Evolutionary conservation across 352 stramenopile genomes (phyloP), one percentile per base, ranked within the genome.

Genomic region (Globisporangium rhizosaccharum): DNA sequence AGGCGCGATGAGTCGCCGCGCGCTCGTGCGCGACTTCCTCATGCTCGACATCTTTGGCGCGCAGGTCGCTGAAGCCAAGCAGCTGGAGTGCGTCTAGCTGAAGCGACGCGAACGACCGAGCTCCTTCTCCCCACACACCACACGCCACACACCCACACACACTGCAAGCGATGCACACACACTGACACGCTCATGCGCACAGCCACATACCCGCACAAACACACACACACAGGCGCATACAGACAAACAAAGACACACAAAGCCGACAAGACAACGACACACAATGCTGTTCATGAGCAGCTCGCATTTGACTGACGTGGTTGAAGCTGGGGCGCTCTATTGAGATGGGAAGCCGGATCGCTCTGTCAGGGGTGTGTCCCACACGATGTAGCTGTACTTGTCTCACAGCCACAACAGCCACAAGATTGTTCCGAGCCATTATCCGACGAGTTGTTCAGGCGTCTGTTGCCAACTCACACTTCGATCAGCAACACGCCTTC

Each of bases 41-140:
- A 77, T 89, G 76, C 76, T 93, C 47, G 83, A 93, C 59, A 75
- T 91, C 37, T 90, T 91, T 63, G 79, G 75, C 20, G 71, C 75
- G 17, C 79, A 91, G 47, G 71, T 91, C 41, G 73, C 80, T 8
- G 79, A 88, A 53, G 67, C 85, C 54, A 86, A 87, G 52, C 74
- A 20, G 20, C 25, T 33, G 18, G 17, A 62, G 20, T 30, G 25
- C 25, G 33, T 39, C 33, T 39, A 39, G 33, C 33, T 39, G 33
- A 39, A 39, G 33, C 46, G 28, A 49, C 9, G 12, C 33, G 33
- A 39, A 12, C 7, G 33, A 39, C 10, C 5, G 30, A 39, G 33
- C 33, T 12, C 10, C 33, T 39, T 39, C 33, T 39, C 33, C 33
- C 8, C 33, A 39, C 33, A 39, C 33, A 10, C 33, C 33, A 10